Percentiles rank a stretch among this genome's conserved stretches.
These are phyloP conservation scores for Trichoderma sp. DNA, from an alignment of 2,329 filamentous ascomycete genomes.

Conservation along the genomic window DNA sequence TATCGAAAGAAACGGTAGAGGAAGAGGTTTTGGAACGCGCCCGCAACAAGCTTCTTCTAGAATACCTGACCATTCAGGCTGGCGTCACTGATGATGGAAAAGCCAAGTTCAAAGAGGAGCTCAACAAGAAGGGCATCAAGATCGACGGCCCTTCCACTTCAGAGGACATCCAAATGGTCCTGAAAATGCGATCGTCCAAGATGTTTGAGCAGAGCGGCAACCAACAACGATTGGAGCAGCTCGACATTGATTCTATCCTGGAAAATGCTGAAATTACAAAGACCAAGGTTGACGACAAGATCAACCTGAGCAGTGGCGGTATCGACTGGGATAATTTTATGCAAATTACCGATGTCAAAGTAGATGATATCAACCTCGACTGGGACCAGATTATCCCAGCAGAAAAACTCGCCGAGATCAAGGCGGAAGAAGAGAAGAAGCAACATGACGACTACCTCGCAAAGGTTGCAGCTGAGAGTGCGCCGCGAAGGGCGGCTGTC, in stretches of 20 bases:
- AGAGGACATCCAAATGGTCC: constrained; percentile 91
- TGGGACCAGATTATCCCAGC: constrained; percentile 99
- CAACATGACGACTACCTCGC: constrained; percentile 80
- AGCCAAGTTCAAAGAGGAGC: constrained; percentile 70
- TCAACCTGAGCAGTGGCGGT: constrained; percentile 85
- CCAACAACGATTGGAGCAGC: constrained; percentile 91
- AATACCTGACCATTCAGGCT: constrained; percentile 95
- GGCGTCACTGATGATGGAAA: constrained; percentile 95
- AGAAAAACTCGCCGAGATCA: constrained; percentile 85
- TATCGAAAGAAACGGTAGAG: constrained; percentile 97
- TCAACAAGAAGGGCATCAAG: constrained; percentile 72
- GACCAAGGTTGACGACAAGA: constrained; percentile 90
- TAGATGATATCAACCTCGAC: constrained; percentile 74
- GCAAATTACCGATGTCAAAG: constrained; percentile 96
- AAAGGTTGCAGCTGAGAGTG: constrained; percentile 79
- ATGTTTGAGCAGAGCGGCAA: constrained; percentile 99
- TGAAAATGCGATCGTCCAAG: constrained; percentile 97
- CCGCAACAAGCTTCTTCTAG: constrained; percentile 93
- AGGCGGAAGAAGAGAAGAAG: constrained; percentile 81
- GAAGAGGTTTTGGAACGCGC: constrained; percentile 96
- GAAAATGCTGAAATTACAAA: constrained; percentile 97
- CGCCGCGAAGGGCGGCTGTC: constrained; percentile 70
- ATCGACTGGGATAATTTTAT: constrained; percentile 89
- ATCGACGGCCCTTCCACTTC: constrained; percentile 82
- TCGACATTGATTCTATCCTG: constrained; percentile 95